Evolutionary conservation across 768 basidiomycete genomes (phyloP), one percentile per base, ranked within the genome.

Genomic region (Rhizopogon sp.): DNA sequence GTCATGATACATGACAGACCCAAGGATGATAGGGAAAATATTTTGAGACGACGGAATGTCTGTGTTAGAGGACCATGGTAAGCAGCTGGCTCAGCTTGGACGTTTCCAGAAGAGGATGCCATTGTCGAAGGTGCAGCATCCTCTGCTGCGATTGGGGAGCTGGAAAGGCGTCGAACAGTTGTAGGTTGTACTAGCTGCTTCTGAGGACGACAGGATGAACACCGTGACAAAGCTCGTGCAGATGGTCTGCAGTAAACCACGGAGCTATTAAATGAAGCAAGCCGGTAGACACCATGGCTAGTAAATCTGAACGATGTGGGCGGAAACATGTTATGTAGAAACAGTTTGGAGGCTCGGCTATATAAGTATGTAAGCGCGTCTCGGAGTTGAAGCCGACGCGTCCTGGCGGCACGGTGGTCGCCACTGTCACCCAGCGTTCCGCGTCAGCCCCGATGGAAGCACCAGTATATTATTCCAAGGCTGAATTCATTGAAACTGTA

Each of bases 401-500:
- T 67, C 57, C 35, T 29, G 43, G 14, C 45, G 56, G 46, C 60
- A n/a, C 35, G 35, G 2, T 37, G 20, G 17, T 14, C 31, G 14
- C 46, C 9, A 44, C 40, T 17, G 40, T 16, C 37, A 25, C 25
- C n/a, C 31, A 33, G 31, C 33, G 46, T 47, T 47, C 17, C 33
- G 33, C 46, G 46, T 35, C 17, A 37, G 9, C 35, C 33, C 22
- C 14, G 14, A 88, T 90, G 87, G 87, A 90, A 31, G 72, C 81
- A 16, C 85, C 85, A 6, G 82, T 92, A 40, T 87, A 84, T 72
- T 93, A 93, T 67, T 82, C 86, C 11, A 86, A 87, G 59, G 74
- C 82, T 31, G 92, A 94, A 70, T 93, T 86, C 70, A 94, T 94
- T 43, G 92, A 94, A 74, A 94, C 91, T 54, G 91, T 91, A 68